Percentiles rank a stretch among this genome's conserved stretches.
Conservation (phyloP, 169 alveolate genomes). For the Cryptosporidium viatorum region DNA sequence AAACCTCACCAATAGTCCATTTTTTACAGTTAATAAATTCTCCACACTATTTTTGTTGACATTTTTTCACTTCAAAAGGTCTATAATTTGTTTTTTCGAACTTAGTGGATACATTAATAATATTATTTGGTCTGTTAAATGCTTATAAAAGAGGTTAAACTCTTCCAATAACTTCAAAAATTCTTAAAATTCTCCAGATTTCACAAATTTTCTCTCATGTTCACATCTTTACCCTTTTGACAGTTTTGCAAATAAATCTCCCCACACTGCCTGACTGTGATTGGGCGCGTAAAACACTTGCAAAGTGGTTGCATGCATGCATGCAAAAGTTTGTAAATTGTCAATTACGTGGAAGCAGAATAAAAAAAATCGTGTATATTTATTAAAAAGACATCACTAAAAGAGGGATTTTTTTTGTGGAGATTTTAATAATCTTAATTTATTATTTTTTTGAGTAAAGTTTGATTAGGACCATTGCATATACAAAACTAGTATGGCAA, state of each 20-base stretch:
- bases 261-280: neutral
- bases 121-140: neutral
- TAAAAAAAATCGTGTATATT: neutral
- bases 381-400: too few relatives aligned
- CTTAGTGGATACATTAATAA: too few relatives aligned
- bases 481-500: neutral
- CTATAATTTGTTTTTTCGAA: too few relatives aligned
- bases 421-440: neutral
- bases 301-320: constrained; percentile 10
- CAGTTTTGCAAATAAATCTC: neutral
- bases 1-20: constrained; percentile 54
- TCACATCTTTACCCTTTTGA: neutral
- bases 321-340: constrained; percentile 8
- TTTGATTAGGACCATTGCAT: neutral
- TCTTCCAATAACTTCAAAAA: neutral
- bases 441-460: too few relatives aligned
- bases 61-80: neutral
- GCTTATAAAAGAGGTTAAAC: too few relatives aligned
- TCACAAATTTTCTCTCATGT: neutral
- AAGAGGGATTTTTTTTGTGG: too few relatives aligned
- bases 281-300: neutral
- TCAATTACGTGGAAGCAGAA: constrained; percentile 6
- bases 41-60: constrained; percentile 51
- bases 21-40: neutral
- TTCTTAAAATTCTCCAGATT: neutral